Conservation (phyloP, 192 early-diverging fungal species). For the Mortierella antarctica region DNA sequence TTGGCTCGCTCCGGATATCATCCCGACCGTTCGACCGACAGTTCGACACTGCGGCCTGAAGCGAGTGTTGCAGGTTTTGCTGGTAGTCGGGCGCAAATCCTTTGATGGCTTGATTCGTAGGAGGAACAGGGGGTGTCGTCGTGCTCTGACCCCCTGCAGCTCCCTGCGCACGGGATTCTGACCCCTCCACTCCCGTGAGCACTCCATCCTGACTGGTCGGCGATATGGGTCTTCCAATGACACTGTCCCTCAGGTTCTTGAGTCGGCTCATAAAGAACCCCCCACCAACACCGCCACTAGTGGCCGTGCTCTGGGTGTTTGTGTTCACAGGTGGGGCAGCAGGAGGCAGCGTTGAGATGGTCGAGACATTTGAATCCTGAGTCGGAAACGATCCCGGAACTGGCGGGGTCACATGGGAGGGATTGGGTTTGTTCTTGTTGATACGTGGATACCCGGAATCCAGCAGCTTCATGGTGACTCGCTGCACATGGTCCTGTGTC, state of each 20-base stretch:
- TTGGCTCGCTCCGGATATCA: constrained; percentile 37
- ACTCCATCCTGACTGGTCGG: not conserved
- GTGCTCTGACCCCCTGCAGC: constrained; percentile 4
- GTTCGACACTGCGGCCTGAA: constrained; percentile 27
- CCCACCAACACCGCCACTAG: not conserved
- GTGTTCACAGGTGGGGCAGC: not conserved
- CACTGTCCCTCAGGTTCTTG: constrained; percentile 31
- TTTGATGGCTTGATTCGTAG: constrained; percentile 28
- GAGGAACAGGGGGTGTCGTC: constrained; percentile 8
- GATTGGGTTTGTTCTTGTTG: constrained; percentile 3
- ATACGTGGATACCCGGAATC: constrained; percentile 67
- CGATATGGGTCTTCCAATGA: constrained; percentile 22
- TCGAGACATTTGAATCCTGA: constrained; percentile 28
- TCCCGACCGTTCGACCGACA: constrained; percentile 50
- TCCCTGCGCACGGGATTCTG: not conserved
- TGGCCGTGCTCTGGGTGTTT: not conserved
- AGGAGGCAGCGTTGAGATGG: constrained; percentile 35
- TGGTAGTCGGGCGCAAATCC: constrained; percentile 42
- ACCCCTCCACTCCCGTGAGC: constrained; percentile 14
- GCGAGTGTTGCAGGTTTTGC: constrained; percentile 33
- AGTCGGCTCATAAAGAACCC: constrained; percentile 40
- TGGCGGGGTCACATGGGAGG: not conserved
- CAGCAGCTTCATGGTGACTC: constrained; percentile 70
- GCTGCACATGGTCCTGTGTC: constrained; percentile 60
- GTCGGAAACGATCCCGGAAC: constrained; percentile 34